Base-by-base conservation (phyloP, 257 asterid genomes). In the Echium plantagineum region DNA sequence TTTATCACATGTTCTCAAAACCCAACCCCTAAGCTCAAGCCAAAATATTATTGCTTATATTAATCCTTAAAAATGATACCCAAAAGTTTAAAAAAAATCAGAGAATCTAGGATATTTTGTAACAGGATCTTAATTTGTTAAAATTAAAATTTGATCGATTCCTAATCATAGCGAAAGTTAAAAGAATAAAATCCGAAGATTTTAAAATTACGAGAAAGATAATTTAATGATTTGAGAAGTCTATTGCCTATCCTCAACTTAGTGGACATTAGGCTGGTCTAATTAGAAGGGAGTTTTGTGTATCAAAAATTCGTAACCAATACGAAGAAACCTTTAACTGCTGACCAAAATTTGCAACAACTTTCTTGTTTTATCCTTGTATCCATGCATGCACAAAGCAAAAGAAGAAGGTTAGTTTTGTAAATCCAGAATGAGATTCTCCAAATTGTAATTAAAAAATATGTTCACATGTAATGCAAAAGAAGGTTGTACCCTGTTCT, bases 261-360 rank as follows among this genome's bases (percentile, higher is more conserved):
- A 73, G 88, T 82, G 90, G 88, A 70, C 57, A 68, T 75, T 71
- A 66, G 58, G 78, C 80, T 80, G 83, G 83, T 73, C 87, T 73
- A 81, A 73, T 80, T 68, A 70, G 66, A 56, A 56, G 30, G 61
- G 60, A 32, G 61, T 52, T 80, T 71, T 63, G 80, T 80, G 86
- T 78, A n/a, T n/a, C 63, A 18, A 60, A 63, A 68, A 59, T 65
- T 66, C 52, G 69, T 59, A 64, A 60, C 77, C 81, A 79, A 70
- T 78, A 64, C 32, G 32, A 6, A 28, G 4, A 28, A 28, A 72
- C 32, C 52, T 67, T 68, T 66, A 64, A 54, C 60, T 63, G 15
- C 66, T 58, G 59, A 55, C 35, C 31, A 10, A 31, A 0, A 51
- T 12, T 52, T 63, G 22, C 30, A 8, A 63, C 38, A 18, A 42